Evolutionary conservation across 805 yeast species (phyloP).

Genomic region (Wickerhamomyces hampshirensis): DNA sequence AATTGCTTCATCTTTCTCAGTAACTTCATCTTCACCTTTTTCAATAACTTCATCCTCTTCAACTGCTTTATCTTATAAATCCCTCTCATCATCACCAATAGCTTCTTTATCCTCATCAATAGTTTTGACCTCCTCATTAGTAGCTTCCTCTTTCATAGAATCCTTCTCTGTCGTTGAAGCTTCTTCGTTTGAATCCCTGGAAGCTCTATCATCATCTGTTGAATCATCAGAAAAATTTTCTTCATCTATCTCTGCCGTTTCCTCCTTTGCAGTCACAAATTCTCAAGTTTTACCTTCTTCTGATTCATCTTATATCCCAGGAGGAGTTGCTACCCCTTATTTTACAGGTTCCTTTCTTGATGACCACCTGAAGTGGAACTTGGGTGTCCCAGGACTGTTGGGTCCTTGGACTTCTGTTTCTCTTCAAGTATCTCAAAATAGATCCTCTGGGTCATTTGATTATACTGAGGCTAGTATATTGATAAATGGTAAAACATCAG

Average conservation of each 20-base stretch:
- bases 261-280: no score
- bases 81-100: not conserved
- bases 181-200: not conserved
- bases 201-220: not conserved
- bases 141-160: not conserved
- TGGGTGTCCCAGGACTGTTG: slow-evolving; percentile 1
- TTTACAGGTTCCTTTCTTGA: no score
- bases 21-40: slow-evolving; percentile 2
- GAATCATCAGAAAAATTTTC: not conserved
- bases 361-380: no score
- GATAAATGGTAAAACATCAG: not conserved
- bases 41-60: not conserved
- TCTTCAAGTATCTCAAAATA: not conserved
- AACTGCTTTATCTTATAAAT: not conserved
- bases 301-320: no score
- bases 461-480: not conserved
- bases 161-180: not conserved
- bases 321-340: not conserved
- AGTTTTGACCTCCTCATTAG: not conserved
- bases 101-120: not conserved
- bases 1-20: slow-evolving; percentile 1
- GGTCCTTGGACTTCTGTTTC: slow-evolving; percentile 1
- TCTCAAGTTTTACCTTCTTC: no score
- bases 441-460: slow-evolving; percentile 1
- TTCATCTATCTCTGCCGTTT: no score